These are phyloP conservation scores for Ceratobasidium sp. DNA, from an alignment of 1,284 basidiomycete species.

Conservation along the genomic window DNA sequence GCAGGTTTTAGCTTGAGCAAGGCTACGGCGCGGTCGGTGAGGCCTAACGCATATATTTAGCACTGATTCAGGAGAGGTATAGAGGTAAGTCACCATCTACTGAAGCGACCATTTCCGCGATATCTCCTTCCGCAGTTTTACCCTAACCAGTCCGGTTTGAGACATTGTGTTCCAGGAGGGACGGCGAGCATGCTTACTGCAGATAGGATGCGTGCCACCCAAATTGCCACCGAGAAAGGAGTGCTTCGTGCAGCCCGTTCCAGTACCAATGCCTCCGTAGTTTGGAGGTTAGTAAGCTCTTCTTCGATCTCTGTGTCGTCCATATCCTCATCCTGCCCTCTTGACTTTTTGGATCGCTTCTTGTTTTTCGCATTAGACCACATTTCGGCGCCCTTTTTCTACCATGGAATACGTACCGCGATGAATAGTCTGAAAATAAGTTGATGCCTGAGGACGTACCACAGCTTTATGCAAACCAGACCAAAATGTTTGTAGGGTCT, in stretches of 20 bases:
- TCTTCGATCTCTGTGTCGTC: constrained; percentile 24
- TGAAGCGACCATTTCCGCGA: constrained; percentile 13
- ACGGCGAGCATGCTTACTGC: constrained; percentile 39
- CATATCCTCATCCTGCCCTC: constrained; percentile 36
- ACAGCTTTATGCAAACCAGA: constrained; percentile 69
- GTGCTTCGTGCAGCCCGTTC: constrained; percentile 49
- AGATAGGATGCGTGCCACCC: constrained; percentile 45
- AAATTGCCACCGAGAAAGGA: constrained; percentile 47
- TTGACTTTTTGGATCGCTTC: constrained; percentile 29
- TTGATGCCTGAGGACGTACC: constrained; percentile 53
- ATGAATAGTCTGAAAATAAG: constrained; percentile 51
- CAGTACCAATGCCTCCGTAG: constrained; percentile 30
- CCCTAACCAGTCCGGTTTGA: constrained; percentile 20
- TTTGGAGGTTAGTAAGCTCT: constrained; percentile 28
- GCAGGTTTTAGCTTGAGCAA: constrained; percentile 28
- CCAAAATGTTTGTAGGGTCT: constrained; percentile 71
- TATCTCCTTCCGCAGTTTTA: constrained; percentile 1
- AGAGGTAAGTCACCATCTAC: constrained; percentile 16
- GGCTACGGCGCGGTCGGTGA: constrained; percentile 30
- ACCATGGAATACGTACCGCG: neutral
- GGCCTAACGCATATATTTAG: constrained; percentile 9
- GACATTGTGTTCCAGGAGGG: neutral
- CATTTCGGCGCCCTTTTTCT: constrained; percentile 36
- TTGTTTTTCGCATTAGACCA: constrained; percentile 15
- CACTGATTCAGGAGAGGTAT: neutral